phyloP scores from a whole-genome alignment of 2,329 filamentous ascomycete species.

The Penicillium sp. region DNA sequence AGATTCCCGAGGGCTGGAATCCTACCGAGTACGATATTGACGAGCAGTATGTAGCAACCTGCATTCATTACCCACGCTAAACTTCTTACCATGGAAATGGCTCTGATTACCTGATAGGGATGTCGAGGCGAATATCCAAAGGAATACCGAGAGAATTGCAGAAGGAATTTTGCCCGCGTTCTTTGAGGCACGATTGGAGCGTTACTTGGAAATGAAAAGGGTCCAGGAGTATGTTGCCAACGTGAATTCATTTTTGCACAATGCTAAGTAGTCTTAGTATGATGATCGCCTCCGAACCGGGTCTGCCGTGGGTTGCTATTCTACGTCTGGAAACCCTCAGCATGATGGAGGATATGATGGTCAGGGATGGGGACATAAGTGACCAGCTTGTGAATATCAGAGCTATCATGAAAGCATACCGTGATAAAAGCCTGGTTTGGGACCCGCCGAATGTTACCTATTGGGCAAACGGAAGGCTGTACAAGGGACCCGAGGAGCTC shows the following conservation, averaged over 20 bases:
- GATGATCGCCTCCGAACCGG: not conserved
- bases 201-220: not conserved
- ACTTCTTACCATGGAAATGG: too few species aligned
- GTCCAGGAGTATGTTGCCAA: not conserved
- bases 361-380: not conserved
- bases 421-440: not conserved
- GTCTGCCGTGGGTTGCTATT: not conserved
- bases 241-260: too few species aligned
- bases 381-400: not conserved
- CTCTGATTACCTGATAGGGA: not conserved
- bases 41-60: not conserved
- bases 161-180: slow-evolving; percentile 1
- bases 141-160: not conserved
- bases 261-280: not conserved
- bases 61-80: too few species aligned
- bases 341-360: not conserved
- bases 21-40: not conserved
- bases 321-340: not conserved
- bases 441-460: not conserved
- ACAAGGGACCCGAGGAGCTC: not conserved
- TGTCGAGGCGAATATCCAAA: slow-evolving; percentile 1
- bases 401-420: not conserved
- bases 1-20: not conserved
- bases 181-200: not conserved
- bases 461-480: not conserved